Evolutionary conservation across 768 basidiomycete genomes (phyloP).

Genomic region (Lactarius deliciosus): DNA sequence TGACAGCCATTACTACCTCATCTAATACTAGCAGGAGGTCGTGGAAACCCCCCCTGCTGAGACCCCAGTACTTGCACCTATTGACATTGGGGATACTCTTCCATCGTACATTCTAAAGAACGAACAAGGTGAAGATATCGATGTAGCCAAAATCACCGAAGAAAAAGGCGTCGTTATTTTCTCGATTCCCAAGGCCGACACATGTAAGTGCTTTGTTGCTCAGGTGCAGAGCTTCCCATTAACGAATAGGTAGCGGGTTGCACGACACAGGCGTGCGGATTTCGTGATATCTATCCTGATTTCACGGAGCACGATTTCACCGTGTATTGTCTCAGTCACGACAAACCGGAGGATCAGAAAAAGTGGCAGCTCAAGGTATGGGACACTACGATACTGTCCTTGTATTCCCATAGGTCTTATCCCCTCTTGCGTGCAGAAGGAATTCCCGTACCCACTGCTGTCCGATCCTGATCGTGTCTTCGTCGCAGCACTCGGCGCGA

Average conservation of each 20-base stretch:
- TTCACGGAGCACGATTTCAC: constrained; percentile 65
- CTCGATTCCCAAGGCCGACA: constrained; percentile 83
- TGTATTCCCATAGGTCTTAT: constrained; percentile 10
- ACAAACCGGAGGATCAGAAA: constrained; percentile 67
- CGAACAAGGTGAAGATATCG: constrained; percentile 78
- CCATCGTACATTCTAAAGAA: constrained; percentile 78
- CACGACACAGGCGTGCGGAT: constrained; percentile 90
- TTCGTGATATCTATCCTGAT: constrained; percentile 78
- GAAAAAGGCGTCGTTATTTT: constrained; percentile 82
- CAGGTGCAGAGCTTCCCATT: constrained; percentile 10
- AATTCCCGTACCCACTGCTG: constrained; percentile 80
- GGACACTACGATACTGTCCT: constrained; percentile 4
- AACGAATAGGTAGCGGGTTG: constrained; percentile 67
- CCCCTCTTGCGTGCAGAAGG: constrained; percentile 51
- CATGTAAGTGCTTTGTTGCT: constrained; percentile 52
- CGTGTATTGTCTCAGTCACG: constrained; percentile 84
- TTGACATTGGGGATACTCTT: constrained; percentile 74
- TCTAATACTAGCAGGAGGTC: constrained; percentile 9
- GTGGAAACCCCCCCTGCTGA: constrained; percentile 8
- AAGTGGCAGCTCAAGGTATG: constrained; percentile 87
- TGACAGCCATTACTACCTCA: neutral
- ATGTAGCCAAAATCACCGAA: constrained; percentile 58
- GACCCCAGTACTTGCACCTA: constrained; percentile 30
- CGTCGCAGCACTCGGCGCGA: constrained; percentile 78
- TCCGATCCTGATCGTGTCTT: constrained; percentile 85